phyloP scores from a whole-genome alignment of 495 filamentous ascomycete genomes.

The Beverwykella pulmonaria region DNA sequence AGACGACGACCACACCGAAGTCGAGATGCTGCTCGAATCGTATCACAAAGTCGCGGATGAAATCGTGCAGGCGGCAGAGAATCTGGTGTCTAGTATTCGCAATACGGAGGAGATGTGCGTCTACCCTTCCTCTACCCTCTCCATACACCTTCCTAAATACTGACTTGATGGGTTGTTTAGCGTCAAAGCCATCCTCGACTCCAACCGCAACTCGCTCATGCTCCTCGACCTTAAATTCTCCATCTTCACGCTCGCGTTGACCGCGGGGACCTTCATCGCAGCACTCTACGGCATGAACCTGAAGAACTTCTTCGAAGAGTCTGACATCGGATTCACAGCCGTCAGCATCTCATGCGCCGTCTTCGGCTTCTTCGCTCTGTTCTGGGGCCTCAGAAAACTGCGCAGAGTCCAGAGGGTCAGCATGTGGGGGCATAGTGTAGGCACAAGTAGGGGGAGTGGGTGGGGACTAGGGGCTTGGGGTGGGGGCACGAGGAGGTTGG shows the following conservation, averaged over 20 bases:
- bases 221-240: conserved; percentile 95
- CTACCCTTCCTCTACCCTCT: background rate
- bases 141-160: background rate
- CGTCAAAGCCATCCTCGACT: conserved; percentile 94
- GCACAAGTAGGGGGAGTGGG: conserved; percentile 1
- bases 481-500: conserved; percentile 2
- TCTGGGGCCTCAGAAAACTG: conserved; percentile 78
- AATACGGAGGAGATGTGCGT: conserved; percentile 98
- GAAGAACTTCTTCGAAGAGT: conserved; percentile 97
- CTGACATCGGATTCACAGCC: conserved; percentile 80
- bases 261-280: conserved; percentile 89
- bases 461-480: conserved; percentile 30
- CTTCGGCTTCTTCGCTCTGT: conserved; percentile 74
- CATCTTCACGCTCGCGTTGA: conserved; percentile 89
- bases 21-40: conserved; percentile 93
- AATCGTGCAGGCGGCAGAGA: conserved; percentile 92
- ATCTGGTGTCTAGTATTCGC: conserved; percentile 90
- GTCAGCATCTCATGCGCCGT: conserved; percentile 71
- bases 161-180: conserved; percentile 48
- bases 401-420: conserved; percentile 85
- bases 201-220: conserved; percentile 98
- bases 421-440: conserved; percentile 62
- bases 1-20: conserved; percentile 91
- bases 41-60: conserved; percentile 98
- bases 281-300: conserved; percentile 99